Evolutionary conservation across 2,329 filamentous ascomycete species (phyloP).

Genomic region (Ceratocystis cacaofunesta): DNA sequence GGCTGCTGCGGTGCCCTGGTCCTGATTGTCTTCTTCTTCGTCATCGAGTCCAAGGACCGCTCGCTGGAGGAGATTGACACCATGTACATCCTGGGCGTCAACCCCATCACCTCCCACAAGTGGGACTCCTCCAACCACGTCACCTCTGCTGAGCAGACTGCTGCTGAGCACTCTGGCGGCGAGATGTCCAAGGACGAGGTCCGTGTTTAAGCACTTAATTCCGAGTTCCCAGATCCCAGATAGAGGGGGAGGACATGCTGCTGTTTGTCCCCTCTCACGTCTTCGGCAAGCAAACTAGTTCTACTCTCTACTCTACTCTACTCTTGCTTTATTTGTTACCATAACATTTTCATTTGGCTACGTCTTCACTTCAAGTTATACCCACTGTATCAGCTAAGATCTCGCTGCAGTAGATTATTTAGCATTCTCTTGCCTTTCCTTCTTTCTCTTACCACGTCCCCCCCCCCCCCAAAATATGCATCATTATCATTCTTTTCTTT

Average conservation of each 20-base stretch:
- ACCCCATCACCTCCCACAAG: conserved; percentile 32
- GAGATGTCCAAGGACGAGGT: conserved; percentile 15
- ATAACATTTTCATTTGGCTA: not conserved
- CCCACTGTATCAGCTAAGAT: conserved; percentile 2
- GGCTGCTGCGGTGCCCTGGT: conserved; percentile 49
- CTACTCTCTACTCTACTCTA: not conserved
- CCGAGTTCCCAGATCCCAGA: not conserved
- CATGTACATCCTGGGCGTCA: conserved; percentile 48
- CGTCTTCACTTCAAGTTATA: conserved; percentile 2
- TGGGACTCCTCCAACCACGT: conserved; percentile 23
- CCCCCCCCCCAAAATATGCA: not conserved
- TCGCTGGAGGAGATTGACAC: conserved; percentile 63
- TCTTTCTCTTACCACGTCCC: not conserved
- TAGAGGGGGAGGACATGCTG: not conserved
- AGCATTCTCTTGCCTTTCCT: not conserved
- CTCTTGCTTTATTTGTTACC: not conserved
- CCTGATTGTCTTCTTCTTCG: conserved; percentile 57
- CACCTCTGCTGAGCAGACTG: conserved; percentile 13
- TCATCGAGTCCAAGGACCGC: conserved; percentile 57
- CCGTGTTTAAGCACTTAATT: conserved; percentile 7
- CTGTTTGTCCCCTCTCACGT: not conserved
- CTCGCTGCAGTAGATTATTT: conserved; percentile 2
- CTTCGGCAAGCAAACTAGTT: not conserved
- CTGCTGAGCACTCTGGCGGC: conserved; percentile 16
- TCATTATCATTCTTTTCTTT: not conserved